Evolutionary conservation across 106 monocot species (phyloP), one percentile per base, ranked within the genome.

Genomic region (Acorus gramineus): DNA sequence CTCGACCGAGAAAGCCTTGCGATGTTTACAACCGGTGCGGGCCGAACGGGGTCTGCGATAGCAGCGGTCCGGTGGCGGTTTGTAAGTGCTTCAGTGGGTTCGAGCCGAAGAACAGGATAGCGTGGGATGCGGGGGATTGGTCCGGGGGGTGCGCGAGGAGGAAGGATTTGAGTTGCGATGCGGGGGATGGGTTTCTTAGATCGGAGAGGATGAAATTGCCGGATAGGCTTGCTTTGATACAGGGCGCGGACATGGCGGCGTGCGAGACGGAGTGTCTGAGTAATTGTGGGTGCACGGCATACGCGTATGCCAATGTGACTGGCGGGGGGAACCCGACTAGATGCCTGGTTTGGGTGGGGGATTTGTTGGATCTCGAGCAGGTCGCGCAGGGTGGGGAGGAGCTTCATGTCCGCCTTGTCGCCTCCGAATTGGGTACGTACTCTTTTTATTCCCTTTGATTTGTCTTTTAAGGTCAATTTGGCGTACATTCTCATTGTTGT

Each of bases 21-120:
- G 74, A 66, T 5, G 6, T 43, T 8, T 80, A 80, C 42, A 61
- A 10, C 7, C 50, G 9, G 0, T 80, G 80, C 47, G 74, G 80
- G 2, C 61, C 70, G 9, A 70, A 55, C 57, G 66, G 74, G 43
- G 44, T 65, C 5, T 75, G 80, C 50, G 74, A 80, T 12, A 7
- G 11, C 8, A 62, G 47, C 5, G 11, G 3, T 3, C 6, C 52
- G 1, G 5, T 60, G 2, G 64, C 79, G 4, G 65, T 55, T 4
- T 80, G 80, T 47, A 60, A 28, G n/a, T 80, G 80, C 12, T 44
- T 75, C 0, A 10, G 71, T 11, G 80, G 74, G 3, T 80, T 71
- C 42, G 70, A 43, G 50, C 80, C 74, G 3, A 69, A 9, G 52
- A n/a, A 14, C 11, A 57, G 50, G 56, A 4, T 5, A 3, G 72